A percentile compares a stretch with the other conserved stretches of the same genome.
Evolutionary conservation across 2,329 filamentous ascomycete genomes (phyloP).

Genomic region (Aspergillus fructus): DNA sequence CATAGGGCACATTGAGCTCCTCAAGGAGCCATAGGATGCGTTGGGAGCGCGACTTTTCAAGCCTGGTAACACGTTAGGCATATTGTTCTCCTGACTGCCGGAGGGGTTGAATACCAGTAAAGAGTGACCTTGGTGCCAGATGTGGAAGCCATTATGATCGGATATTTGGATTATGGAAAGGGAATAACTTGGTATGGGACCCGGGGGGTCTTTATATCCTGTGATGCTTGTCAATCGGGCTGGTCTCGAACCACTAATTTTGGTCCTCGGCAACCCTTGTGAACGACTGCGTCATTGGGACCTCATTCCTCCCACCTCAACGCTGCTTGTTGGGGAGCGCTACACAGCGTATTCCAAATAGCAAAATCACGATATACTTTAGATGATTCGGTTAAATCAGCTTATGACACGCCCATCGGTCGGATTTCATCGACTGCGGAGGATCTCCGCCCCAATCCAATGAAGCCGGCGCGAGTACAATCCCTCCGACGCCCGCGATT

Average conservation of each 20-base stretch:
- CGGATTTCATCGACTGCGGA: not conserved
- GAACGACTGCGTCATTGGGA: slow-evolving; percentile 5
- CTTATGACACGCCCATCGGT: not conserved
- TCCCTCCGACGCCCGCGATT: not conserved
- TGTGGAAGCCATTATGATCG: slow-evolving; percentile 17
- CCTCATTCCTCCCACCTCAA: not conserved
- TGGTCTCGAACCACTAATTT: not conserved
- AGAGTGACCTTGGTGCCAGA: slow-evolving; percentile 57
- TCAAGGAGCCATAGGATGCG: slow-evolving; percentile 84
- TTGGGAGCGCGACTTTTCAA: slow-evolving; percentile 78
- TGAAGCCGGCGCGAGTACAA: not conserved
- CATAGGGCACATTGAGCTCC: slow-evolving; percentile 75
- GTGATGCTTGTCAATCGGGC: not conserved
- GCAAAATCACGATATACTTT: not conserved
- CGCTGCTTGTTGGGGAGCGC: not conserved
- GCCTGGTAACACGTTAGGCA: slow-evolving; percentile 53
- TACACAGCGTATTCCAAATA: not conserved
- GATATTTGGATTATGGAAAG: not conserved
- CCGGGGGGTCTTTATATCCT: not conserved
- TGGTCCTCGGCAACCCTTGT: slow-evolving; percentile 4
- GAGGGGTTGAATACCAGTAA: slow-evolving; percentile 54
- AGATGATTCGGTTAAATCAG: not conserved
- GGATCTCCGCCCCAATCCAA: slow-evolving; percentile 1
- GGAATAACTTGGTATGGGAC: not conserved
- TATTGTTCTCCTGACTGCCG: not conserved